These are phyloP conservation scores for Atractiella rhizophila DNA, from an alignment of 768 basidiomycete genomes.

Conservation along the genomic window DNA sequence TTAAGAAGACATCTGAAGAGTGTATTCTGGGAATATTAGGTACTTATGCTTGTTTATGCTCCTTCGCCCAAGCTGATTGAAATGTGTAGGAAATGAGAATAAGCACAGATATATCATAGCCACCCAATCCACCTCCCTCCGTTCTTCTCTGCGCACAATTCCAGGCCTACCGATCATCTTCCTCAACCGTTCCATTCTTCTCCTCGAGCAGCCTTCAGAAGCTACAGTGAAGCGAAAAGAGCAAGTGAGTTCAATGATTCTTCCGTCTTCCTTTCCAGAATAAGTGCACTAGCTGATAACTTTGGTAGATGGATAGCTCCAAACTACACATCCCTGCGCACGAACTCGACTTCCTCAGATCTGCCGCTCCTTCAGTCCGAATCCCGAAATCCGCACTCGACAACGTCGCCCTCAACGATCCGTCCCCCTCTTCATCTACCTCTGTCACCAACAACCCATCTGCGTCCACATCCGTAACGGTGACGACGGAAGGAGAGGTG, in stretches of 20 bases:
- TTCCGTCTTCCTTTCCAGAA: neutral
- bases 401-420: neutral
- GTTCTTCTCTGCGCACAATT: slow-evolving; percentile 40
- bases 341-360: slow-evolving; percentile 11
- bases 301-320: slow-evolving; percentile 34
- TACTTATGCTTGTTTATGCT: slow-evolving; percentile 21
- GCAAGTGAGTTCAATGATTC: slow-evolving; percentile 23
- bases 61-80: neutral
- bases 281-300: neutral
- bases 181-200: slow-evolving; percentile 71
- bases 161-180: slow-evolving; percentile 76
- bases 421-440: neutral
- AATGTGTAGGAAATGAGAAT: slow-evolving; percentile 42
- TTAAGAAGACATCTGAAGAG: slow-evolving; percentile 42
- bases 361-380: neutral
- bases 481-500: slow-evolving; percentile 3
- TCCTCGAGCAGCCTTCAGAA: slow-evolving; percentile 70
- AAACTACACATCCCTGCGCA: slow-evolving; percentile 31
- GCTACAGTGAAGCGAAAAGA: slow-evolving; percentile 45
- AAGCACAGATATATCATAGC: slow-evolving; percentile 81
- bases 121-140: slow-evolving; percentile 50
- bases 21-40: slow-evolving; percentile 63
- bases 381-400: neutral
- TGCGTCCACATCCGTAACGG: neutral
- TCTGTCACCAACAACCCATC: neutral